Evolutionary conservation across 176 grass and related monocot species (phyloP).

Genomic region (Carex cristatella): DNA sequence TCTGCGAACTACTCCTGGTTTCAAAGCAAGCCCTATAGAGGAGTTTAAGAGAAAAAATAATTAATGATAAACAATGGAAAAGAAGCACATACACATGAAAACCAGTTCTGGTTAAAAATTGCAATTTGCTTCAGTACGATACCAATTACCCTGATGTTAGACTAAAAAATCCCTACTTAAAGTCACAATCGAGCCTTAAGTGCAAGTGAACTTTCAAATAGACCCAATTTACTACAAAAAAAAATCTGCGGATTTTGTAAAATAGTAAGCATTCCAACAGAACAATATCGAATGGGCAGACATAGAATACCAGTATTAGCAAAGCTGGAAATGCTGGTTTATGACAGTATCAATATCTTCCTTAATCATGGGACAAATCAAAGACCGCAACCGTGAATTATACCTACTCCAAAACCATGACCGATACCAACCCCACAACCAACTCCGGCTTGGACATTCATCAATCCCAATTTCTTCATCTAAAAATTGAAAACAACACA

Average conservation of each 20-base stretch:
- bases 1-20: slow-evolving; percentile 54
- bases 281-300: not conserved
- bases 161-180: not conserved
- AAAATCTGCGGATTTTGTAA: not conserved
- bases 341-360: slow-evolving; percentile 12
- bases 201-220: not conserved
- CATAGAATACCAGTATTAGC: slow-evolving; percentile 1
- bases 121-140: slow-evolving; percentile 8
- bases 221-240: not conserved
- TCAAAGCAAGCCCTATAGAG: slow-evolving; percentile 63
- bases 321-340: slow-evolving; percentile 3
- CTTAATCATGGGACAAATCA: slow-evolving; percentile 1
- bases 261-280: not conserved
- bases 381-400: slow-evolving; percentile 6
- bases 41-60: slow-evolving; percentile 9
- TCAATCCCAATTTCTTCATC: slow-evolving; percentile 67
- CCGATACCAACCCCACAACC: slow-evolving; percentile 90
- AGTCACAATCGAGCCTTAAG: not conserved
- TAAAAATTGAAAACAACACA: slow-evolving; percentile 21
- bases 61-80: slow-evolving; percentile 20
- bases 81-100: slow-evolving; percentile 11
- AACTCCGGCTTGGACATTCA: slow-evolving; percentile 76
- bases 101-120: not conserved
- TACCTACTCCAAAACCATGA: slow-evolving; percentile 95
- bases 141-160: not conserved